These are phyloP conservation scores for Cercophora scortea DNA, from an alignment of 495 filamentous ascomycete genomes.

Conservation along the genomic window DNA sequence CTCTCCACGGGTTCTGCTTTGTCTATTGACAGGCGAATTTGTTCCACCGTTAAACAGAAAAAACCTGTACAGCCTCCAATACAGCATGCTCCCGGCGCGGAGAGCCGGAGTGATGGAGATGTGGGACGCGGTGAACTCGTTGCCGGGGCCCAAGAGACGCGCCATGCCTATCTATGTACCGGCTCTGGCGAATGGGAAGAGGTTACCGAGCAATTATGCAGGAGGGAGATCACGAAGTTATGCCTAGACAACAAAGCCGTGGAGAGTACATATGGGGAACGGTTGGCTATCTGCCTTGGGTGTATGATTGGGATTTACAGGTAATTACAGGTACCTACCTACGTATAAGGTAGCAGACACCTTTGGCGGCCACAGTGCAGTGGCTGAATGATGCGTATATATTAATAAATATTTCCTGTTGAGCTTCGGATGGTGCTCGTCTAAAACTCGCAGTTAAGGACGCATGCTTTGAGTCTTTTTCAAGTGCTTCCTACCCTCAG, in stretches of 20 bases:
- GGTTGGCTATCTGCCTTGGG: no score
- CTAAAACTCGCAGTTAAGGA: no score
- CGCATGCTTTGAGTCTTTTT: no score
- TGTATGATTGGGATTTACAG: no score
- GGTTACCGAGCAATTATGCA: conserved; percentile 12
- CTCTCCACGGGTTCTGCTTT: conserved; percentile 77
- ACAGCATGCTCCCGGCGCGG: conserved; percentile 88
- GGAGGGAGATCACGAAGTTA: conserved; percentile 18
- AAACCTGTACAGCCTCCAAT: conserved; percentile 94
- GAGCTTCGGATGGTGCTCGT: no score
- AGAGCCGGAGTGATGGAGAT: conserved; percentile 75
- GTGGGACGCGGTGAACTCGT: conserved; percentile 57
- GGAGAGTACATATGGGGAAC: background rate
- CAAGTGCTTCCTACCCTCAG: no score
- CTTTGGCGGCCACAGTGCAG: no score
- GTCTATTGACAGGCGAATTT: conserved; percentile 81
- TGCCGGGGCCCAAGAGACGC: conserved; percentile 45
- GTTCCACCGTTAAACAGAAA: conserved; percentile 87
- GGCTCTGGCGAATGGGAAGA: conserved; percentile 17
- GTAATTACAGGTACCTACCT: no score
- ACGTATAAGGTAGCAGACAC: no score
- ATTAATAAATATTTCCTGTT: no score
- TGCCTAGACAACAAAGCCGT: conserved; percentile 7
- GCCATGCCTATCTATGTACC: conserved; percentile 15
- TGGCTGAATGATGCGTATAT: no score